Percentiles rank a stretch among this genome's conserved stretches.
These are phyloP conservation scores for Mollisia scopiformis DNA, from an alignment of 2,329 filamentous ascomycete genomes.

Conservation along the genomic window DNA sequence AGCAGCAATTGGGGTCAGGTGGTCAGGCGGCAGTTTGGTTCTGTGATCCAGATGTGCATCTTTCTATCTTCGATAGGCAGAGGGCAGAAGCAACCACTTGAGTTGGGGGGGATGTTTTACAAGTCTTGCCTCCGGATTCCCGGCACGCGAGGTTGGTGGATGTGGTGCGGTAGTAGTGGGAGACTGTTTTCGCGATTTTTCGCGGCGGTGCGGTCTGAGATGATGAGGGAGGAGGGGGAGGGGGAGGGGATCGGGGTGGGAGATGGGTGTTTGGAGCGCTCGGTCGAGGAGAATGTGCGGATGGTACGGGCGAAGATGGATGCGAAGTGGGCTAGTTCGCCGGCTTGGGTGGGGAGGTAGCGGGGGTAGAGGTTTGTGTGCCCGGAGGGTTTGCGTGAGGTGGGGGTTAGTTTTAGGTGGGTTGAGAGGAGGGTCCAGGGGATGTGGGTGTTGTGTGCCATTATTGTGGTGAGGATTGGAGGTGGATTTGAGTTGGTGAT, in stretches of 20 bases:
- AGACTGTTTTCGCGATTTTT: not conserved
- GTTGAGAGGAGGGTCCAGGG: not conserved
- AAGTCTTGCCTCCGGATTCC: not conserved
- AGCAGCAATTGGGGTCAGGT: not conserved
- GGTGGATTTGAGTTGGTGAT: not conserved
- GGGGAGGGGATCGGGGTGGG: not conserved
- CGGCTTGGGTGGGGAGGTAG: not conserved
- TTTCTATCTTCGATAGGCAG: not conserved
- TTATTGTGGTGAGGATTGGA: not conserved
- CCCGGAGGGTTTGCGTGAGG: not conserved
- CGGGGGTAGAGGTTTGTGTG: not conserved
- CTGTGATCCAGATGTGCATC: not conserved
- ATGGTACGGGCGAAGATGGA: not conserved
- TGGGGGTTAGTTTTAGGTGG: not conserved
- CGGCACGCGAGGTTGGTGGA: not conserved
- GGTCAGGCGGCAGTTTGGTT: no score
- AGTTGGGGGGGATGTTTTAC: not conserved
- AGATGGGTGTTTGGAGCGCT: not conserved
- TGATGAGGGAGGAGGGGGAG: not conserved
- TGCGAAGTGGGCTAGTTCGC: not conserved
- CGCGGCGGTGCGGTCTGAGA: not conserved
- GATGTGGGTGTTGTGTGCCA: slow-evolving; percentile 5
- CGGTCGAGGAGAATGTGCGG: not conserved
- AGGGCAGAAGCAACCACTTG: not conserved
- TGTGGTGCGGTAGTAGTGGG: not conserved